These are phyloP conservation scores for Chaetomiaceae sp. DNA, from an alignment of 2,329 filamentous ascomycete species.

Conservation along the genomic window DNA sequence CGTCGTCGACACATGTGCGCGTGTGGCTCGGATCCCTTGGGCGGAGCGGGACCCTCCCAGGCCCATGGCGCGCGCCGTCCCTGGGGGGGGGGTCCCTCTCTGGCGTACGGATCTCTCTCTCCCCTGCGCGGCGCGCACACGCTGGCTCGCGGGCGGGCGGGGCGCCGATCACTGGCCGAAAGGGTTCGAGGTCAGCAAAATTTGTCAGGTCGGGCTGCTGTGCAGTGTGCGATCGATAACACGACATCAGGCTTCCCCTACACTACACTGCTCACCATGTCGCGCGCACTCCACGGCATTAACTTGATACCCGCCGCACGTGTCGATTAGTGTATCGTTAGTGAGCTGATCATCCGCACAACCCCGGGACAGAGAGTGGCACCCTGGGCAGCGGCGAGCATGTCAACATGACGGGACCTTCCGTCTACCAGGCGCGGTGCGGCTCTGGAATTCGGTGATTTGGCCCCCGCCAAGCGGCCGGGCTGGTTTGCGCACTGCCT, in stretches of 20 bases:
- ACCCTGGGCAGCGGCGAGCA: not conserved
- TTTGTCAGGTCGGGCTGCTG: not conserved
- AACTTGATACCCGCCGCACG: too few species aligned
- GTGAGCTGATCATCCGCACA: too few species aligned
- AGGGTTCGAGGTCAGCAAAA: not conserved
- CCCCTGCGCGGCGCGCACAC: slow-evolving; percentile 5
- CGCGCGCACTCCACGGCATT: not conserved
- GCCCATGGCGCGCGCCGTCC: not conserved
- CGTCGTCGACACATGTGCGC: not conserved
- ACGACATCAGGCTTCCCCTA: not conserved
- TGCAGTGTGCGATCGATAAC: not conserved
- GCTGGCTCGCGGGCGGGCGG: not conserved
- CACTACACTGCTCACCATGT: not conserved
- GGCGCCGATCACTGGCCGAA: slow-evolving; percentile 11
- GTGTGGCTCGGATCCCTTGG: not conserved
- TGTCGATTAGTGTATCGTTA: too few species aligned
- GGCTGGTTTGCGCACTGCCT: slow-evolving; percentile 9
- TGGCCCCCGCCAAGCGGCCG: slow-evolving; percentile 23
- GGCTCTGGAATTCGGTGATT: slow-evolving; percentile 21
- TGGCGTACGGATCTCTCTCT: not conserved
- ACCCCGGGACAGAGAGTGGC: not conserved
- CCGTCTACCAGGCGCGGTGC: slow-evolving; percentile 6
- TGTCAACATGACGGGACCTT: slow-evolving; percentile 4
- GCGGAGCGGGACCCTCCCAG: slow-evolving; percentile 3
- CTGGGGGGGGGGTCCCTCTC: not conserved